A percentile compares a stretch with the other conserved stretches of the same genome.
Evolutionary conservation across 768 basidiomycete species (phyloP).

Genomic region (Rhodotorula babjevae): DNA sequence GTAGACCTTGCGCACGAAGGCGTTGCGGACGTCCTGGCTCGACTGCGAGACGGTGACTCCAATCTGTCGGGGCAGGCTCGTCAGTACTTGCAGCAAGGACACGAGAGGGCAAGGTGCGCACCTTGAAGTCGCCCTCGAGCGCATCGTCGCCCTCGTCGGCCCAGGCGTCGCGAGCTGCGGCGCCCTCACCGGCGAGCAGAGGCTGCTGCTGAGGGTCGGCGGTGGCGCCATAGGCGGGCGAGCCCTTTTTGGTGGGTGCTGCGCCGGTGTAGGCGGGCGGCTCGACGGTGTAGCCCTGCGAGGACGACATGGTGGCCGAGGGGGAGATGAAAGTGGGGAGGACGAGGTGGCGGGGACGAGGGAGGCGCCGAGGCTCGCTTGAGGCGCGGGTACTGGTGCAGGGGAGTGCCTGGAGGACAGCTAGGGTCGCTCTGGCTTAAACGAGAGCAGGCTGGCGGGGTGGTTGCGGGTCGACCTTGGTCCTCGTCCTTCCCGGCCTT

Average conservation of each 20-base stretch:
- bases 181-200: slow-evolving; percentile 9
- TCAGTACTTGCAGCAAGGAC: background rate
- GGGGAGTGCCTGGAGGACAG: background rate
- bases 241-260: background rate
- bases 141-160: slow-evolving; percentile 55
- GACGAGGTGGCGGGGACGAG: background rate
- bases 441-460: no score
- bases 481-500: no score
- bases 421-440: background rate
- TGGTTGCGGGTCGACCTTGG: no score
- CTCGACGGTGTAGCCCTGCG: slow-evolving; percentile 6
- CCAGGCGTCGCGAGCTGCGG: slow-evolving; percentile 10
- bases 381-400: background rate
- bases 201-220: slow-evolving; percentile 2
- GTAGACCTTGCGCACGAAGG: slow-evolving; percentile 78
- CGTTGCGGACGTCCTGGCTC: slow-evolving; percentile 62
- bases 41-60: slow-evolving; percentile 34
- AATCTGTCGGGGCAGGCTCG: slow-evolving; percentile 9
- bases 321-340: background rate
- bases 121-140: slow-evolving; percentile 91
- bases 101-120: slow-evolving; percentile 43
- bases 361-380: background rate
- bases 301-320: slow-evolving; percentile 1
- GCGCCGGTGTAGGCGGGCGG: background rate
- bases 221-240: slow-evolving; percentile 9